Evolutionary conservation across 2,329 filamentous ascomycete species (phyloP).

Genomic region (Ceratocystis cacaofunesta): DNA sequence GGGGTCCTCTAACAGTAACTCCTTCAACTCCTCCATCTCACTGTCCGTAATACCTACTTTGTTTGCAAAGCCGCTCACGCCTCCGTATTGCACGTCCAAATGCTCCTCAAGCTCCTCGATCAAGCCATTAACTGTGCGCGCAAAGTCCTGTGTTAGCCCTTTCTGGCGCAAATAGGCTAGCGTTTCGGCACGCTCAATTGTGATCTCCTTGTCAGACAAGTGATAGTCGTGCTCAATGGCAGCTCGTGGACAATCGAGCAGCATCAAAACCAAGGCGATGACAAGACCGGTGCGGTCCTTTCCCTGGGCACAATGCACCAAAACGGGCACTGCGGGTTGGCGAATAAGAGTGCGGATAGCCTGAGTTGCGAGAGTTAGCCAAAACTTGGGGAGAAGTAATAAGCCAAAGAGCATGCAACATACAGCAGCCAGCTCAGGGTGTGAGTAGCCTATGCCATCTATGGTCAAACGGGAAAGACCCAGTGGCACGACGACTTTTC

Average conservation of each 20-base stretch:
- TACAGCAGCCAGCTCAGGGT: slow-evolving; percentile 41
- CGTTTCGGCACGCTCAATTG: slow-evolving; percentile 45
- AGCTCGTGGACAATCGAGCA: slow-evolving; percentile 39
- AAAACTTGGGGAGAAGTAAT: too few relatives aligned
- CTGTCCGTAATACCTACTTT: slow-evolving; percentile 40
- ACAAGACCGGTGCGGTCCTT: slow-evolving; percentile 67
- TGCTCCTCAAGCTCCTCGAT: slow-evolving; percentile 43
- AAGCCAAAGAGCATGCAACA: neutral
- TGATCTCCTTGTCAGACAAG: slow-evolving; percentile 45
- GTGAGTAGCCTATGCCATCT: slow-evolving; percentile 55
- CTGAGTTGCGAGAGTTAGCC: neutral
- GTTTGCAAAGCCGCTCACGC: slow-evolving; percentile 49
- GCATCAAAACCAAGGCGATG: slow-evolving; percentile 50
- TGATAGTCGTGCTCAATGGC: slow-evolving; percentile 60
- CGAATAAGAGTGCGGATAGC: neutral
- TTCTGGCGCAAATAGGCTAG: slow-evolving; percentile 54
- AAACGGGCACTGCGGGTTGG: slow-evolving; percentile 36
- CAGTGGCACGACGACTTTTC: slow-evolving; percentile 54
- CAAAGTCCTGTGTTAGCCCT: slow-evolving; percentile 61
- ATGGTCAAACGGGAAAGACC: slow-evolving; percentile 57
- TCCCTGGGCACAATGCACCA: slow-evolving; percentile 78
- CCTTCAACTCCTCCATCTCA: slow-evolving; percentile 29
- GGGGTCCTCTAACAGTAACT: slow-evolving; percentile 25
- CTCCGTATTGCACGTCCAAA: slow-evolving; percentile 48
- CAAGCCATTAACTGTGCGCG: slow-evolving; percentile 48